A percentile compares a stretch with the other conserved stretches of the same genome.
Conservation (phyloP, 106 monocot species). For the Xerophyta viscosa region DNA sequence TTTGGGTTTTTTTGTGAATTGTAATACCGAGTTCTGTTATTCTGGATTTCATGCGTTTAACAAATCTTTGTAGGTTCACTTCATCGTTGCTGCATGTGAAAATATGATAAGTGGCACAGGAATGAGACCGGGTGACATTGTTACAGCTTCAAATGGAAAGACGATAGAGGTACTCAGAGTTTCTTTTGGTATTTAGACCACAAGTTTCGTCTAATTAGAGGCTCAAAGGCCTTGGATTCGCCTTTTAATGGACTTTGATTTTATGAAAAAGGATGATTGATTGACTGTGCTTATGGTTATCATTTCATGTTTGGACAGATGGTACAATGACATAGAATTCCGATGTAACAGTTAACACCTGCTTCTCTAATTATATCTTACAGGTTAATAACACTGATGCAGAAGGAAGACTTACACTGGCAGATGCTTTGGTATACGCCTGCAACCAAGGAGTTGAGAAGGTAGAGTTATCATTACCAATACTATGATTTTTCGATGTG, state of each 20-base stretch:
- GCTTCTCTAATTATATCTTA: too few relatives aligned
- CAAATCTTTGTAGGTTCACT: constrained; percentile 55
- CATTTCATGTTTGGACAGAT: too few relatives aligned
- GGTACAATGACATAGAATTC: too few relatives aligned
- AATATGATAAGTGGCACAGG: constrained; percentile 98
- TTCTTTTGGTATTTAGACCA: constrained; percentile 1
- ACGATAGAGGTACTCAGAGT: constrained; percentile 69
- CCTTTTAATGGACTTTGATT: too few relatives aligned
- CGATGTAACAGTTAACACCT: too few relatives aligned
- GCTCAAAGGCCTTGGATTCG: too few relatives aligned
- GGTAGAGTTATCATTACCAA: constrained; percentile 24
- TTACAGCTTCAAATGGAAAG: constrained; percentile 96
- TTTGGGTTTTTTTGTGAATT: background rate
- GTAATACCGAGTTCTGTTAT: background rate
- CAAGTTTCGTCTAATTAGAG: too few relatives aligned
- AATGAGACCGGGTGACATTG: constrained; percentile 93
- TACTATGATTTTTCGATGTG: too few relatives aligned
- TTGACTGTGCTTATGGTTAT: too few relatives aligned
- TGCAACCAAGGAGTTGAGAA: constrained; percentile 95
- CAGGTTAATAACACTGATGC: constrained; percentile 99
- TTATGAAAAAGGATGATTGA: too few relatives aligned
- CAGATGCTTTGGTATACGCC: constrained; percentile 91
- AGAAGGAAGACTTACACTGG: constrained; percentile 92
- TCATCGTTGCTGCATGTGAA: constrained; percentile 97
- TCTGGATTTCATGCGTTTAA: background rate